Conservation (phyloP, 371 early-diverging fungal genomes). For the Mucor mucedo region DNA sequence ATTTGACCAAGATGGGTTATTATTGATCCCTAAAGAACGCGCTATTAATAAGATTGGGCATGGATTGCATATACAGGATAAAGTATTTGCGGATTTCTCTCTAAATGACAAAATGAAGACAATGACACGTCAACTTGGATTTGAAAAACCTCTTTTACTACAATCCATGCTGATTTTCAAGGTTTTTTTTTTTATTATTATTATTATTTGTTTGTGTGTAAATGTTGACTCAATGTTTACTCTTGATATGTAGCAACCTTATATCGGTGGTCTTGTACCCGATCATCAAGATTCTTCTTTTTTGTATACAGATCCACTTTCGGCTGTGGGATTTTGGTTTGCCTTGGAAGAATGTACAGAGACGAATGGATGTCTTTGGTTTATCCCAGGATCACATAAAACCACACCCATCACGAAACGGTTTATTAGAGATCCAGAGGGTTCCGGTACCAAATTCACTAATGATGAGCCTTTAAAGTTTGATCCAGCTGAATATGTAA, state of each 20-base stretch:
- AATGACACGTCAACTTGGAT: constrained; percentile 70
- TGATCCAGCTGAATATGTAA: constrained; percentile 46
- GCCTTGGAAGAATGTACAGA: constrained; percentile 92
- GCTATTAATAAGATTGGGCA: constrained; percentile 96
- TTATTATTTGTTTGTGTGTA: background rate
- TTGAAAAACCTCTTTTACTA: constrained; percentile 74
- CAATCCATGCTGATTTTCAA: constrained; percentile 95
- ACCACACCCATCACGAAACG: constrained; percentile 72
- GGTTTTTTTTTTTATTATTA: constrained; percentile 34
- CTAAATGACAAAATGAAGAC: constrained; percentile 53
- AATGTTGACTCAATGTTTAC: too few species aligned
- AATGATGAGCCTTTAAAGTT: constrained; percentile 48
- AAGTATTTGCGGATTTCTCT: constrained; percentile 71
- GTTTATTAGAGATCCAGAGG: constrained; percentile 69
- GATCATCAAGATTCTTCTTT: constrained; percentile 91
- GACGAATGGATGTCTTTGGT: constrained; percentile 88
- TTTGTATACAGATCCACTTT: constrained; percentile 85
- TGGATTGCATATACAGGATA: constrained; percentile 83
- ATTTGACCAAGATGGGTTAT: constrained; percentile 66
- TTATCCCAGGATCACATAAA: constrained; percentile 89
- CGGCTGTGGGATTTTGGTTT: constrained; percentile 92
- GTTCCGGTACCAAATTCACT: constrained; percentile 62
- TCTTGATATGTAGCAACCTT: constrained; percentile 3
- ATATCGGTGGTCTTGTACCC: constrained; percentile 53
- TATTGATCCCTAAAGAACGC: constrained; percentile 61